A percentile compares a stretch with the other conserved stretches of the same genome.
Conservation (phyloP, 2,329 filamentous ascomycete species). For the Parastagonospora avenae region DNA sequence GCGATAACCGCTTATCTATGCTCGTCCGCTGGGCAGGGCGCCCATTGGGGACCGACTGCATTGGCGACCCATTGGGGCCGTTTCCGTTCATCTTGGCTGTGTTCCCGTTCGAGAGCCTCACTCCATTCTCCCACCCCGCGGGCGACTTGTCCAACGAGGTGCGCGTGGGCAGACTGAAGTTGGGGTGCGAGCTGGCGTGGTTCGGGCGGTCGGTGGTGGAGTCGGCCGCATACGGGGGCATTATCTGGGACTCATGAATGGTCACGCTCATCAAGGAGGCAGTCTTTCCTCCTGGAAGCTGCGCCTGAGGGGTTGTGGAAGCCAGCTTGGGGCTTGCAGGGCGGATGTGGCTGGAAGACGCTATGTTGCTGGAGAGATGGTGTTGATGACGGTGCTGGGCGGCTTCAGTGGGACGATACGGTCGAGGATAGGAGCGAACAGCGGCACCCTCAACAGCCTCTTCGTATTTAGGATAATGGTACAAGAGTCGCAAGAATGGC, state of each 20-base stretch:
- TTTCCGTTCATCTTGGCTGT: slow-evolving; percentile 40
- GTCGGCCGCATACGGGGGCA: slow-evolving; percentile 59
- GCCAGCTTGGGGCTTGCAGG: slow-evolving; percentile 26
- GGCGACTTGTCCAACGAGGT: slow-evolving; percentile 32
- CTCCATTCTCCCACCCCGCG: slow-evolving; percentile 24
- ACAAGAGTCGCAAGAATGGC: slow-evolving; percentile 21
- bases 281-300: slow-evolving; percentile 31
- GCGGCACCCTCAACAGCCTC: slow-evolving; percentile 3
- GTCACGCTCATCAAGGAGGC: slow-evolving; percentile 39
- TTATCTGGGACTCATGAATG: slow-evolving; percentile 47
- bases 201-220: slow-evolving; percentile 45
- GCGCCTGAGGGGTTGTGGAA: slow-evolving; percentile 33
- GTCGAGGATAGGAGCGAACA: slow-evolving; percentile 2
- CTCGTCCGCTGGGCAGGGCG: slow-evolving; percentile 39
- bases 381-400: slow-evolving; percentile 2
- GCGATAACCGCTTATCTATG: slow-evolving; percentile 46
- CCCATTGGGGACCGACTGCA: slow-evolving; percentile 44
- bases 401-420: slow-evolving; percentile 1
- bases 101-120: slow-evolving; percentile 35
- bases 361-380: slow-evolving; percentile 17
- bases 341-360: slow-evolving; percentile 16
- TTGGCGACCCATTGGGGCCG: slow-evolving; percentile 33
- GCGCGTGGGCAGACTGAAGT: slow-evolving; percentile 35
- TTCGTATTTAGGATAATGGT: slow-evolving; percentile 5
- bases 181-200: slow-evolving; percentile 41